phyloP scores from a whole-genome alignment of 208 protist species.

The Trypanosoma avium region DNA sequence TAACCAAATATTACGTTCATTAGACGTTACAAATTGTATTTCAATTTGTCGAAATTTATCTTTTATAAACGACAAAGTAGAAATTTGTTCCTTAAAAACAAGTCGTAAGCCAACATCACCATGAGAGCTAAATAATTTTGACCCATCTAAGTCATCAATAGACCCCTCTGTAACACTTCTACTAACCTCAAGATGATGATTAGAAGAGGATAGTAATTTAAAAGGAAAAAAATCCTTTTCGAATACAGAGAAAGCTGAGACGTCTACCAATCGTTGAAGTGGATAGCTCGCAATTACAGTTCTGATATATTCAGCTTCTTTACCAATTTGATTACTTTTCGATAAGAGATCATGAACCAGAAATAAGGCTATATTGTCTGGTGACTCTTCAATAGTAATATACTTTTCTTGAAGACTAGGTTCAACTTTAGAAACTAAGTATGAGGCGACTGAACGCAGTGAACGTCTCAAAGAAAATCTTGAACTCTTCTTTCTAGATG shows the following conservation, averaged over 20 bases:
- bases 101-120: conserved; percentile 52
- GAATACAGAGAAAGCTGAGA: conserved; percentile 42
- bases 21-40: conserved; percentile 46
- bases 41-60: conserved; percentile 35
- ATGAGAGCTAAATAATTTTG: conserved; percentile 40
- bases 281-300: conserved; percentile 29
- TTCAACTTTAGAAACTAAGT: conserved; percentile 42
- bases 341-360: conserved; percentile 28
- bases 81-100: conserved; percentile 34
- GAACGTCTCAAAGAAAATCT: conserved; percentile 27
- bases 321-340: neutral
- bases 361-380: conserved; percentile 21
- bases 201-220: conserved; percentile 30
- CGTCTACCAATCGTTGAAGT: conserved; percentile 41
- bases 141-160: too few relatives aligned
- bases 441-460: conserved; percentile 37
- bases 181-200: conserved; percentile 5
- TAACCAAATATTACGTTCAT: conserved; percentile 49
- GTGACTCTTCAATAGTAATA: conserved; percentile 31
- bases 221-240: conserved; percentile 52
- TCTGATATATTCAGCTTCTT: neutral
- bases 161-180: too few relatives aligned
- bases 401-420: conserved; percentile 51
- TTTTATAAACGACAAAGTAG: neutral
- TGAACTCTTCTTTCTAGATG: neutral